Evolutionary conservation across 768 basidiomycete genomes (phyloP).

Genomic region (Hericium coralloides): DNA sequence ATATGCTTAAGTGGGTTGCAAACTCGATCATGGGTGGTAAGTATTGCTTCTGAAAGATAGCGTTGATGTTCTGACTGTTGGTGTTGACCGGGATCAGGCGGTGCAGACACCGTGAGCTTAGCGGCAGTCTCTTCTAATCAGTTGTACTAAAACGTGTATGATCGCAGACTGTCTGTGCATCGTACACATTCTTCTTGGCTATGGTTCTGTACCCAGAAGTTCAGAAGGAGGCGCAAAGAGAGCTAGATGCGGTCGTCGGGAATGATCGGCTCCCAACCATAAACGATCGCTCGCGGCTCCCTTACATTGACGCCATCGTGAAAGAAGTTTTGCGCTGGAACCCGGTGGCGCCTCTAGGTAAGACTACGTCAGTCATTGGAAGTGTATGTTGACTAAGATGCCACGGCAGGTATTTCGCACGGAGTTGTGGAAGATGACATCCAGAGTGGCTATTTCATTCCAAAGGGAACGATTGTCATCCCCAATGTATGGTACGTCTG

Average conservation of each 20-base stretch:
- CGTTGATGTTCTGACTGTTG: background rate
- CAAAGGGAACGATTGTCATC: conserved; percentile 27
- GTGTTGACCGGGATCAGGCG: conserved; percentile 1
- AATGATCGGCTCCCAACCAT: conserved; percentile 11
- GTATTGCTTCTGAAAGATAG: background rate
- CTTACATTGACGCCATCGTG: conserved; percentile 13
- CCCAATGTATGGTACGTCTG: conserved; percentile 27
- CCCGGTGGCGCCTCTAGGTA: conserved; percentile 12
- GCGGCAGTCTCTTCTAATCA: no score
- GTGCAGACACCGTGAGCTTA: conserved; percentile 15
- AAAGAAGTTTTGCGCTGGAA: conserved; percentile 19
- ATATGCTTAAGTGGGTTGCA: conserved; percentile 17
- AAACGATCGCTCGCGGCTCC: conserved; percentile 14
- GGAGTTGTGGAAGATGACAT: conserved; percentile 26
- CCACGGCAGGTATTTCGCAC: conserved; percentile 23
- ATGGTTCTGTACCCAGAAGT: conserved; percentile 19
- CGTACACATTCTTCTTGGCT: conserved; percentile 20
- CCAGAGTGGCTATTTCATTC: conserved; percentile 29
- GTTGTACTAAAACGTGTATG: background rate
- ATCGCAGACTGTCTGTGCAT: conserved; percentile 15
- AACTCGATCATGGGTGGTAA: conserved; percentile 13
- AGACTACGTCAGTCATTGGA: background rate
- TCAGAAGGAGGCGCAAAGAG: conserved; percentile 15
- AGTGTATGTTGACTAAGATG: background rate
- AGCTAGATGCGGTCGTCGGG: conserved; percentile 18